phyloP scores from a whole-genome alignment of 73 alveolate genomes.

The Paramecium sonneborni region DNA sequence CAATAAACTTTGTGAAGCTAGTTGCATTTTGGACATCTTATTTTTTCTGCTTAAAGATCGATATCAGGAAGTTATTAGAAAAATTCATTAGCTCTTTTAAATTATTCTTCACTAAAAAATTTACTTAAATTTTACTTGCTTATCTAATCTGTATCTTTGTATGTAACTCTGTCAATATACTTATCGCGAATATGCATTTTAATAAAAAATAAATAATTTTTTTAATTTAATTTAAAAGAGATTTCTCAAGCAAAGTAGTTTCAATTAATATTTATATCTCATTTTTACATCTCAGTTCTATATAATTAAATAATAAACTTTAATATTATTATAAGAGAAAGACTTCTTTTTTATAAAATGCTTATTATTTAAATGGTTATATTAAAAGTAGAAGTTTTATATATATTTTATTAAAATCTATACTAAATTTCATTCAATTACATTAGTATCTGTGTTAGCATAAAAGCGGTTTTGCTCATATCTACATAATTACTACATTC shows the following conservation, averaged over 20 bases:
- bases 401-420: no score
- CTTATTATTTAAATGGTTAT: no score
- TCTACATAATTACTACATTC: neutral
- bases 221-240: no score
- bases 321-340: no score
- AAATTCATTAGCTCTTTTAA: slow-evolving; percentile 42
- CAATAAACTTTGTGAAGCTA: slow-evolving; percentile 33
- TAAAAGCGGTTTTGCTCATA: slow-evolving; percentile 2
- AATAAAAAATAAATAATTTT: no score
- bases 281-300: no score
- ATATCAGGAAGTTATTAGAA: slow-evolving; percentile 1
- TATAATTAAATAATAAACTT: no score
- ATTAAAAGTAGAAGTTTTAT: neutral
- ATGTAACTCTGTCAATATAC: neutral
- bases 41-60: neutral
- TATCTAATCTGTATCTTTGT: neutral
- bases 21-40: slow-evolving; percentile 51
- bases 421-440: neutral
- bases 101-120: neutral
- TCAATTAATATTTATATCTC: no score
- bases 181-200: neutral
- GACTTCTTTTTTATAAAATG: no score
- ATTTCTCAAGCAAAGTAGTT: no score
- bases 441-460: neutral
- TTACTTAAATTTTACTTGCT: neutral